Conservation (phyloP, 176 grass and related monocot genomes). For the Paspalum vaginatum region DNA sequence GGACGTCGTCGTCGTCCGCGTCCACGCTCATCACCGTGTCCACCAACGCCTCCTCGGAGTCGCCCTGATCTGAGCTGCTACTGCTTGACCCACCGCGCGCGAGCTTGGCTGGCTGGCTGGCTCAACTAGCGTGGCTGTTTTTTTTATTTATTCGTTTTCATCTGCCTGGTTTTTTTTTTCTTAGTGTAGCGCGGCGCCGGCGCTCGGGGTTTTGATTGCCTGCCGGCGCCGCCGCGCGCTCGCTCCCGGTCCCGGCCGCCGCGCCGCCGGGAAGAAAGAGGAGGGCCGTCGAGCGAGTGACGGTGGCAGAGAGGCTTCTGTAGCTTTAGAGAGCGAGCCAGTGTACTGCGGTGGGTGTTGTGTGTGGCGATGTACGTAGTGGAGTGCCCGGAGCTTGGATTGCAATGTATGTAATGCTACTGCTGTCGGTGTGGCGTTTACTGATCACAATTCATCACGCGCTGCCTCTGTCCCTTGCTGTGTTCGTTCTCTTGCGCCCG, state of each 20-base stretch:
- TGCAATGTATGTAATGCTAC: conserved; percentile 26
- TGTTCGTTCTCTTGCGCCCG: neutral
- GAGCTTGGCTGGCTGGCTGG: neutral
- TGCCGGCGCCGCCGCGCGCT: conserved; percentile 51
- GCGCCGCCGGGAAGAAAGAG: conserved; percentile 48
- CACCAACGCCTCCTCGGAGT: conserved; percentile 62
- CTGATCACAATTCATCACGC: neutral
- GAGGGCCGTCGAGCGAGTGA: conserved; percentile 33
- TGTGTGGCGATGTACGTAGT: conserved; percentile 33
- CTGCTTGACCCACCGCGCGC: neutral
- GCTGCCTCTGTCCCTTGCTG: neutral
- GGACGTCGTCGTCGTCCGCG: conserved; percentile 67
- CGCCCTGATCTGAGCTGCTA: conserved; percentile 52
- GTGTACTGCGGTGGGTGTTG: neutral
- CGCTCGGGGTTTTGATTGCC: conserved; percentile 58
- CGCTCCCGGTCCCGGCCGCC: conserved; percentile 36
- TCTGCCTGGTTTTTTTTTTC: neutral
- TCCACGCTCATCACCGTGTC: conserved; percentile 72
- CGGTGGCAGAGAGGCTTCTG: conserved; percentile 3
- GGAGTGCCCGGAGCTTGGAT: conserved; percentile 47
- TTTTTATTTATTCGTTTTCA: conserved; percentile 1
- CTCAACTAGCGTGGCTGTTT: conserved; percentile 31
- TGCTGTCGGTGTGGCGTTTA: conserved; percentile 40
- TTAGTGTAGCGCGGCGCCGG: conserved; percentile 46
- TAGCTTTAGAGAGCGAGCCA: no score